Percentiles rank a stretch among this genome's conserved stretches.
Evolutionary conservation across 78 protist species (phyloP).

Genomic region (Dictyostelium brefeldianum): DNA sequence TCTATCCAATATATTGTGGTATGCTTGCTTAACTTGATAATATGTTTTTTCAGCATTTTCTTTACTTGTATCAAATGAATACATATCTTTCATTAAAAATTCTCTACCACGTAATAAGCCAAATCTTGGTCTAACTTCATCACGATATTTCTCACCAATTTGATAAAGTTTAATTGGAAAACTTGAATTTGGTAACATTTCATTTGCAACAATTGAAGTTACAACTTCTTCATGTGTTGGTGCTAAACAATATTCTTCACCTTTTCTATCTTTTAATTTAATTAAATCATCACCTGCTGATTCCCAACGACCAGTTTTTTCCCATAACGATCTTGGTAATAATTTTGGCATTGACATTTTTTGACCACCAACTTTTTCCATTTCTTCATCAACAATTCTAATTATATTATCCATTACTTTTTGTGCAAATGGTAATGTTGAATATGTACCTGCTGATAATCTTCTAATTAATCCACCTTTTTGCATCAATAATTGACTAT

Average conservation of each 20-base stretch:
- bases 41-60: constrained; percentile 82
- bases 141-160: constrained; percentile 90
- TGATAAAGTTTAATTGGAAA: constrained; percentile 89
- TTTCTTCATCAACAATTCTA: constrained; percentile 72
- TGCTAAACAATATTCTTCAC: constrained; percentile 80
- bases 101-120: constrained; percentile 91
- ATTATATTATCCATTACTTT: constrained; percentile 58
- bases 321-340: constrained; percentile 68
- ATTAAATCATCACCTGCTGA: constrained; percentile 59
- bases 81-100: constrained; percentile 94
- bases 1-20: constrained; percentile 74
- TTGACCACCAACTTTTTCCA: constrained; percentile 79
- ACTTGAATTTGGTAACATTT: constrained; percentile 11
- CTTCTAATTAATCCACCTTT: constrained; percentile 66
- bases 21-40: constrained; percentile 64
- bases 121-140: constrained; percentile 92
- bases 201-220: constrained; percentile 75
- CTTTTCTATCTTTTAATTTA: constrained; percentile 70
- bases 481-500: constrained; percentile 73
- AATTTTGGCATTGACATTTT: constrained; percentile 78
- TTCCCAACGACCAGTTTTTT: constrained; percentile 79
- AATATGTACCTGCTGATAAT: constrained; percentile 61
- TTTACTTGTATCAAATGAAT: constrained; percentile 83
- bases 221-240: constrained; percentile 93
- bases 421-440: constrained; percentile 68